Conservation (phyloP, 2,329 filamentous ascomycete species). For the Penicillium olsonii region DNA sequence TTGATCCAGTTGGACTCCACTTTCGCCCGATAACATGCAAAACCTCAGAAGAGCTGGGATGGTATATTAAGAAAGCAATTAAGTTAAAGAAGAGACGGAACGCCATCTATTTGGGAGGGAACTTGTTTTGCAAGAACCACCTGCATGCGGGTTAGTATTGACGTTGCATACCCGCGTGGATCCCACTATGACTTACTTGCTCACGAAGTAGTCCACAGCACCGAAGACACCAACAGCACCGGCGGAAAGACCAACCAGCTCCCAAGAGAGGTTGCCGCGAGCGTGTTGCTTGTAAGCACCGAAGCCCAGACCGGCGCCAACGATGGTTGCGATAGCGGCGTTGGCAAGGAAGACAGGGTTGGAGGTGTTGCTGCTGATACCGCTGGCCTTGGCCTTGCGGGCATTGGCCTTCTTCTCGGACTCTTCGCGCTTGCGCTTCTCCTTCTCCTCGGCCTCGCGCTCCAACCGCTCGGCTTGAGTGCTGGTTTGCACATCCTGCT, state of each 20-base stretch:
- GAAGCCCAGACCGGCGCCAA: slow-evolving; percentile 46
- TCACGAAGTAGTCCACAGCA: slow-evolving; percentile 50
- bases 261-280: slow-evolving; percentile 49
- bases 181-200: slow-evolving; percentile 44
- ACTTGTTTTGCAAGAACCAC: slow-evolving; percentile 55
- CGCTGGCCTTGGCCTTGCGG: slow-evolving; percentile 36
- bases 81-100: background rate
- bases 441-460: slow-evolving; percentile 37
- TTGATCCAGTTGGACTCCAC: slow-evolving; percentile 14
- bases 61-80: slow-evolving; percentile 26
- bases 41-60: slow-evolving; percentile 26
- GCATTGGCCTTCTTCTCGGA: slow-evolving; percentile 31
- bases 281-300: slow-evolving; percentile 51
- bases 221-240: slow-evolving; percentile 48
- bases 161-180: background rate
- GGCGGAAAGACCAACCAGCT: slow-evolving; percentile 45
- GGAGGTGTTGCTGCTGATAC: slow-evolving; percentile 42
- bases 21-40: slow-evolving; percentile 18
- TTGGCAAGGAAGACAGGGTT: slow-evolving; percentile 53
- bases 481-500: slow-evolving; percentile 46
- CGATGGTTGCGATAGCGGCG: slow-evolving; percentile 44
- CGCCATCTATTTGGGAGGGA: slow-evolving; percentile 46
- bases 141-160: slow-evolving; percentile 30
- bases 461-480: slow-evolving; percentile 50
- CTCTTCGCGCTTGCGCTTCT: slow-evolving; percentile 23